phyloP scores from a whole-genome alignment of 2,329 filamentous ascomycete genomes.

The Phialophora tarda region DNA sequence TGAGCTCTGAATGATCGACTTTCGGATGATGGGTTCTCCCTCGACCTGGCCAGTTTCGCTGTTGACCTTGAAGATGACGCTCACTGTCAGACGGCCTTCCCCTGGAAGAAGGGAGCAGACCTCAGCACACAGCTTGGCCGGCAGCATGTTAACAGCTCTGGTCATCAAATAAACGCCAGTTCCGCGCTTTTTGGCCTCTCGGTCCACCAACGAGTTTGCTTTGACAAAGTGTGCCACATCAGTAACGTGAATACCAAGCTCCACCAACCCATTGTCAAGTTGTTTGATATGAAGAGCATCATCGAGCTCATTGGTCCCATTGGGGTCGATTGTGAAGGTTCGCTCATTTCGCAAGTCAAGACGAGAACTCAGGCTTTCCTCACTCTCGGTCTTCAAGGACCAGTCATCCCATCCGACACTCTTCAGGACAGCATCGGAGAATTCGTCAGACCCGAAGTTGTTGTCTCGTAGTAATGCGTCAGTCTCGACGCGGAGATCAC shows the following conservation, averaged over 20 bases:
- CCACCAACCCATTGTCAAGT: constrained; percentile 80
- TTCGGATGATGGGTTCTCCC: constrained; percentile 91
- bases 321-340: constrained; percentile 90
- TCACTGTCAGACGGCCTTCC: constrained; percentile 89
- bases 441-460: constrained; percentile 97
- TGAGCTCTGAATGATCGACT: constrained; percentile 88
- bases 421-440: constrained; percentile 92
- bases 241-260: constrained; percentile 92
- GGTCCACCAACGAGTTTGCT: constrained; percentile 90
- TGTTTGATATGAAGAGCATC: constrained; percentile 92
- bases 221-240: constrained; percentile 98
- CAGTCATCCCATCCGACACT: constrained; percentile 92
- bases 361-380: constrained; percentile 72
- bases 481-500: constrained; percentile 95
- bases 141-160: constrained; percentile 84
- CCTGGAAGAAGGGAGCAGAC: constrained; percentile 85
- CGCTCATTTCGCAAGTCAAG: constrained; percentile 89
- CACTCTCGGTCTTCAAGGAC: constrained; percentile 83
- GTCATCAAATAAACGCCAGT: constrained; percentile 95
- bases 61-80: constrained; percentile 90
- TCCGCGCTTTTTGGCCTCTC: constrained; percentile 96
- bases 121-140: constrained; percentile 81
- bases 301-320: constrained; percentile 84
- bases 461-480: constrained; percentile 96
- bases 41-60: constrained; percentile 80